phyloP scores from a whole-genome alignment of 345 rosid genomes.

The Sapria himalayana region DNA sequence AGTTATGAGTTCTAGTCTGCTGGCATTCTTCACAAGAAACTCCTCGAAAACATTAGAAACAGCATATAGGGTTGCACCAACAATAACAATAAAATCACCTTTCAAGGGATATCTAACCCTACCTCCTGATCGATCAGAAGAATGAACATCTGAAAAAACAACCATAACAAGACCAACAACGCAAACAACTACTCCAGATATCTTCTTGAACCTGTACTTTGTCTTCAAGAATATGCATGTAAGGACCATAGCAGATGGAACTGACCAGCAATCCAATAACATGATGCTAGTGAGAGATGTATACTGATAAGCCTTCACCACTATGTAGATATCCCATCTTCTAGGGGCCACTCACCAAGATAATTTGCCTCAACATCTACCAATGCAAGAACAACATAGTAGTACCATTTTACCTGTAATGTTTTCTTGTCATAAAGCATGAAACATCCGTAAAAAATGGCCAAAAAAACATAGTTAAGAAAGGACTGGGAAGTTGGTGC shows the following conservation, averaged over 20 bases:
- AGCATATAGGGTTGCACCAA: slow-evolving; percentile 56
- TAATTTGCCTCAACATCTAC: slow-evolving; percentile 68
- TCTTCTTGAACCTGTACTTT: slow-evolving; percentile 9
- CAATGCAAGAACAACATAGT: slow-evolving; percentile 3
- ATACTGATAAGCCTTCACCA: not conserved
- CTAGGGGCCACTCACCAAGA: slow-evolving; percentile 73
- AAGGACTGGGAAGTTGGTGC: slow-evolving; percentile 45
- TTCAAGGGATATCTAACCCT: slow-evolving; percentile 52
- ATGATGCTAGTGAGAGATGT: not conserved
- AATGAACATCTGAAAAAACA: slow-evolving; percentile 85
- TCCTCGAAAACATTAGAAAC: slow-evolving; percentile 56
- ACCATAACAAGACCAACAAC: slow-evolving; percentile 3
- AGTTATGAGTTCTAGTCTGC: slow-evolving; percentile 60
- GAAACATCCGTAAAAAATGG: slow-evolving; percentile 31
- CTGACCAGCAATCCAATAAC: not conserved
- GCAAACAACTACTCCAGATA: not conserved
- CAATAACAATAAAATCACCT: slow-evolving; percentile 54
- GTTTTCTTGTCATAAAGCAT: slow-evolving; percentile 23
- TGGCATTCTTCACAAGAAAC: slow-evolving; percentile 54
- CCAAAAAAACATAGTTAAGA: slow-evolving; percentile 22
- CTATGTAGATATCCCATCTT: not conserved
- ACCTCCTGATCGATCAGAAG: slow-evolving; percentile 49
- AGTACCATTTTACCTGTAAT: slow-evolving; percentile 20
- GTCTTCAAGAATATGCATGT: slow-evolving; percentile 42
- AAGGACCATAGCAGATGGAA: not conserved